Evolutionary conservation across 2,329 filamentous ascomycete species (phyloP), one percentile per base, ranked within the genome.

Genomic region (Exophiala alcalophila): DNA sequence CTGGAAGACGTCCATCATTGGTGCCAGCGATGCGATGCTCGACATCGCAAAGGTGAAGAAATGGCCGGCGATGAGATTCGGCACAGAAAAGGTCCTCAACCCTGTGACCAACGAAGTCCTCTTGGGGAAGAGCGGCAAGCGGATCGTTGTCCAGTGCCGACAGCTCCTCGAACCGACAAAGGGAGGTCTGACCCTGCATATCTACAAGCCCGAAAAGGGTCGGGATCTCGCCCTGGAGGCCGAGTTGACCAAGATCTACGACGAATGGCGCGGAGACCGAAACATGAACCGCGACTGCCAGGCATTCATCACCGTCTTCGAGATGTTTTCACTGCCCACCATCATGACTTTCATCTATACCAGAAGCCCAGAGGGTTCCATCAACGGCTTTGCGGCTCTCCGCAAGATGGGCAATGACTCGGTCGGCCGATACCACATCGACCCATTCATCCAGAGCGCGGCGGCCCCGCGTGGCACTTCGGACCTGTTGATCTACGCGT

Each of bases 341-440:
- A 54, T 68, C 0, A 68, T 68, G 65, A 65, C 60, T 1, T 69
- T 65, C 52, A 57, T 69, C 16, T 68, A 69, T 40, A 60, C 62
- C 1, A 57, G 58, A 16, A 55, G 48, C 5, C 41, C 56, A 2
- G 53, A 57, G 12, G 60, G 59, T 0, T 27, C 7, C 0, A 54
- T 62, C 7, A 65, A 63, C 35, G 65, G 65, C 0, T 66, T 68
- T 31, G 65, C 65, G 0, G 66, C 61, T 2, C 54, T 69, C 1
- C 62, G 66, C 8, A 59, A 52, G 10, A 54, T 68, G 14, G 63
- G 64, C 21, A 16, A 14, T 18, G 20, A 20, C 8, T 56, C 56
- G 4, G 55, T 59, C 11, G 42, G 53, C 4, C 65, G 65, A 9
- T 68, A 66, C 41, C 66, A 69, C 36, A 42, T 69, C 11, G 66